These are phyloP conservation scores for Starmerella scarabaei DNA, from an alignment of 805 yeast genomes.

Conservation along the genomic window DNA sequence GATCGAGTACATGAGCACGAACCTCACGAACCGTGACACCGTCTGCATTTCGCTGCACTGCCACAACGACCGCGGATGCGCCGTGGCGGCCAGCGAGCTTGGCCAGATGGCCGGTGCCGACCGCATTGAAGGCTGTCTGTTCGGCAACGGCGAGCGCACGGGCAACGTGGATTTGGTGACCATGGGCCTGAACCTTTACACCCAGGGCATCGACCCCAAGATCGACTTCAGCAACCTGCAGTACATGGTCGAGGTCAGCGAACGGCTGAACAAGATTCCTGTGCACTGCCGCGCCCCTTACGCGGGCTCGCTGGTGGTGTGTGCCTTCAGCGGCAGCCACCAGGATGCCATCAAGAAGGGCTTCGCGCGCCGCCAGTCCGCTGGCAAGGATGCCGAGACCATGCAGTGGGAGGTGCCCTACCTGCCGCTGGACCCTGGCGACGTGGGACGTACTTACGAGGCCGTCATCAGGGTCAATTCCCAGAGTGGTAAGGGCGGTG, in stretches of 20 bases:
- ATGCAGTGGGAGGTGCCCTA: constrained; percentile 63
- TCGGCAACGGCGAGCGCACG: constrained; percentile 80
- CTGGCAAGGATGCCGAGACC: constrained; percentile 25
- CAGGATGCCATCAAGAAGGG: constrained; percentile 85
- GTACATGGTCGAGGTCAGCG: constrained; percentile 57
- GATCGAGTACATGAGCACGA: constrained; percentile 56
- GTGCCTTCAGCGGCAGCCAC: constrained; percentile 77
- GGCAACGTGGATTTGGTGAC: constrained; percentile 78
- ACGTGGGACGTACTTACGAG: constrained; percentile 79
- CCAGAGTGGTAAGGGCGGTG: constrained; percentile 81
- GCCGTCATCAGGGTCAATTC: constrained; percentile 84
- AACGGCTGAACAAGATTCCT: constrained; percentile 68
- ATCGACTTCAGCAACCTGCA: constrained; percentile 58
- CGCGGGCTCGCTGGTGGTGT: constrained; percentile 70
- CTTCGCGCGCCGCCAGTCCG: constrained; percentile 35
- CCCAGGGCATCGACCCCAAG: constrained; percentile 63
- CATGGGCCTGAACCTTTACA: constrained; percentile 59
- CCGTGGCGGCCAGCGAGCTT: constrained; percentile 77
- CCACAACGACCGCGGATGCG: constrained; percentile 78
- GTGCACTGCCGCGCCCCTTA: constrained; percentile 70
- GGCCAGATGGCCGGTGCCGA: constrained; percentile 80
- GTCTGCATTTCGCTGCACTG: constrained; percentile 68
- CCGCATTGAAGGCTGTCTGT: constrained; percentile 73
- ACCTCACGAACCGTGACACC: constrained; percentile 52
- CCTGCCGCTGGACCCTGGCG: constrained; percentile 72